Conservation (phyloP, 495 filamentous ascomycete species). For the Hypoxylon rickii region DNA sequence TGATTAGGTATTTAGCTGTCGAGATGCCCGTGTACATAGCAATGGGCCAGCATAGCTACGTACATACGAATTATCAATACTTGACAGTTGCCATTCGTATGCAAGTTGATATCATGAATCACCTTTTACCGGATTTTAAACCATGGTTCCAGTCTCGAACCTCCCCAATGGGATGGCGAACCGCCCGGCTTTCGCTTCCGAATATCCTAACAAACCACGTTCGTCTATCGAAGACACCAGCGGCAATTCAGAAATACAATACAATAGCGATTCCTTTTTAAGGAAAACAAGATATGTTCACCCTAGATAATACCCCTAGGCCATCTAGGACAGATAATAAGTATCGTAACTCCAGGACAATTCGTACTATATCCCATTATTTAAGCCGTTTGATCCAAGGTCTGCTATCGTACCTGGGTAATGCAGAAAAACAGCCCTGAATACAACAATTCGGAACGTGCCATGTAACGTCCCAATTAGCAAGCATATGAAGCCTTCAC, state of each 20-base stretch:
- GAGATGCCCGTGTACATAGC: too few species aligned
- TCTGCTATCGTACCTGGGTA: too few species aligned
- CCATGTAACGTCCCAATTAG: constrained; percentile 7
- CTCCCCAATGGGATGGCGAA: constrained; percentile 29
- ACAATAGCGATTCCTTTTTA: too few species aligned
- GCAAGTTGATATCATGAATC: constrained; percentile 25
- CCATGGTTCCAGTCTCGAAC: constrained; percentile 16
- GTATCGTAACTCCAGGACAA: too few species aligned
- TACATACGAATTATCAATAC: too few species aligned
- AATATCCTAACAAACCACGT: constrained; percentile 23
- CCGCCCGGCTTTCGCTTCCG: constrained; percentile 21
- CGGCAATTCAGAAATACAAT: neutral
- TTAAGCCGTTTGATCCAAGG: too few species aligned
- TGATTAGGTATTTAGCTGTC: too few species aligned
- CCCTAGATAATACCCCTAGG: constrained; percentile 1
- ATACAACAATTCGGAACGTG: neutral
- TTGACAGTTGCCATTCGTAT: neutral
- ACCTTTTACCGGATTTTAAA: constrained; percentile 13
- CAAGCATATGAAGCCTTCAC: neutral
- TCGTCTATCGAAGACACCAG: constrained; percentile 4
- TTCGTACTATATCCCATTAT: too few species aligned
- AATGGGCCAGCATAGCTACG: neutral
- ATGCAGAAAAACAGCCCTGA: too few species aligned
- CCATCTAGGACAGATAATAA: too few species aligned
- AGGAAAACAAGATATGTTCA: too few species aligned